Evolutionary conservation across 345 rosid species (phyloP).

Genomic region (Ceriops zippeliana): DNA sequence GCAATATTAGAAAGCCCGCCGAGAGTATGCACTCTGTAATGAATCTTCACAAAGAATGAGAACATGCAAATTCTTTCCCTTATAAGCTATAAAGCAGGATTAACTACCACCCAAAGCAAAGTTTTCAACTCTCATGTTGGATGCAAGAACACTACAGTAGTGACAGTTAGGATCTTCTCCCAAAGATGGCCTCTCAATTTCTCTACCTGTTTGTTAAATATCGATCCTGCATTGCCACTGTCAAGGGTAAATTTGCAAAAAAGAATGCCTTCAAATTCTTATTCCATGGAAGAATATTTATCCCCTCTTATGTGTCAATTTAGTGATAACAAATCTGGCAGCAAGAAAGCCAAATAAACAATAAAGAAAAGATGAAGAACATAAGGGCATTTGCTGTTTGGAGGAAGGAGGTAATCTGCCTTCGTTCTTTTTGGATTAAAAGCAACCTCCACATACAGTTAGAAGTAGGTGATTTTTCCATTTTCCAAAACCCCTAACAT

Average conservation of each 20-base stretch:
- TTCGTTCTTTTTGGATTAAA: neutral
- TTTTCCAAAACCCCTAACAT: neutral
- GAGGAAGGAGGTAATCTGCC: neutral
- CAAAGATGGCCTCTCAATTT: neutral
- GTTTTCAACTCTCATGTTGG: neutral
- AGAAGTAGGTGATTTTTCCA: neutral
- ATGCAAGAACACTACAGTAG: neutral
- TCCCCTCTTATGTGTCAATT: neutral
- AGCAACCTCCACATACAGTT: neutral
- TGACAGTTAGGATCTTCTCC: neutral
- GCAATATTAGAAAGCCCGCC: conserved; percentile 17
- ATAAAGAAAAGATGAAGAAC: neutral
- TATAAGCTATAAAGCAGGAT: neutral
- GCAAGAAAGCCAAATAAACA: neutral
- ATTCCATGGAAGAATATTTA: neutral
- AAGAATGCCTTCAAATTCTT: neutral
- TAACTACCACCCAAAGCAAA: neutral
- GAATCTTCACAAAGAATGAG: neutral
- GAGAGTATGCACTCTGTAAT: neutral
- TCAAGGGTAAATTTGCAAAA: neutral
- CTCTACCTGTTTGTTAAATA: neutral
- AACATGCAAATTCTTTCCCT: neutral
- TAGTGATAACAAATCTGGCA: neutral
- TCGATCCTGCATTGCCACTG: neutral
- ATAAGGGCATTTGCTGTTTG: neutral